Conservation (phyloP, 495 filamentous ascomycete genomes). For the Penicillium taxi region DNA sequence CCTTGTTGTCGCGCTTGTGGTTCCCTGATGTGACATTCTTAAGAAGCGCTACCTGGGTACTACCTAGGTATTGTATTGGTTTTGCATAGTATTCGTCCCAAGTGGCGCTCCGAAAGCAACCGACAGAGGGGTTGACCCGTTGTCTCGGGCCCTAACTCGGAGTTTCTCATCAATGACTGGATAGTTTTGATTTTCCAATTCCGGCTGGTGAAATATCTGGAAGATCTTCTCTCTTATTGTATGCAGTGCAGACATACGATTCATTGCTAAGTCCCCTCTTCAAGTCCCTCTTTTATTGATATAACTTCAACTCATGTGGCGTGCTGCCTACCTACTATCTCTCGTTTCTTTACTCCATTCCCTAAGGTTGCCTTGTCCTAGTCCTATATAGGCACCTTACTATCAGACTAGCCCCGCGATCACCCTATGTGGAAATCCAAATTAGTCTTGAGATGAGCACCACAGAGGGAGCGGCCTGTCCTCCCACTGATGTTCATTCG, state of each 20-base stretch:
- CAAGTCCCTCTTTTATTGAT: slow-evolving; percentile 13
- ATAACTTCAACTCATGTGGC: slow-evolving; percentile 23
- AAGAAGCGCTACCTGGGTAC: too few relatives aligned
- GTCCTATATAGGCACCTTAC: too few relatives aligned
- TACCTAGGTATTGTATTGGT: slow-evolving; percentile 10
- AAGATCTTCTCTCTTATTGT: slow-evolving; percentile 21
- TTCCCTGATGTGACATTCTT: slow-evolving; percentile 1
- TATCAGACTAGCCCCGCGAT: not conserved
- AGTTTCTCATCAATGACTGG: slow-evolving; percentile 14
- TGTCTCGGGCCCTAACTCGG: slow-evolving; percentile 24
- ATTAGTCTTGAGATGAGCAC: slow-evolving; percentile 15
- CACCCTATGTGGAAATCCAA: slow-evolving; percentile 7
- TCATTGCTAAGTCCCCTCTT: slow-evolving; percentile 10
- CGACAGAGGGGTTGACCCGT: slow-evolving; percentile 28
- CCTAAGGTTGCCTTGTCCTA: not conserved
- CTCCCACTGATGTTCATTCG: slow-evolving; percentile 13
- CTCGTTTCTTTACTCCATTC: slow-evolving; percentile 5
- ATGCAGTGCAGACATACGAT: slow-evolving; percentile 14
- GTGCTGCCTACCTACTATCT: not conserved
- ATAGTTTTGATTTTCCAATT: slow-evolving; percentile 4
- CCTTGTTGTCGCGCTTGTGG: slow-evolving; percentile 12
- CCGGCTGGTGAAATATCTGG: slow-evolving; percentile 8
- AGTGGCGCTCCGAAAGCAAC: slow-evolving; percentile 13
- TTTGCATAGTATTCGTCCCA: slow-evolving; percentile 9
- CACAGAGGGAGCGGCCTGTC: slow-evolving; percentile 14